Conservation (phyloP, 2,329 filamentous ascomycete genomes). For the Epichloe brachyelytri region DNA sequence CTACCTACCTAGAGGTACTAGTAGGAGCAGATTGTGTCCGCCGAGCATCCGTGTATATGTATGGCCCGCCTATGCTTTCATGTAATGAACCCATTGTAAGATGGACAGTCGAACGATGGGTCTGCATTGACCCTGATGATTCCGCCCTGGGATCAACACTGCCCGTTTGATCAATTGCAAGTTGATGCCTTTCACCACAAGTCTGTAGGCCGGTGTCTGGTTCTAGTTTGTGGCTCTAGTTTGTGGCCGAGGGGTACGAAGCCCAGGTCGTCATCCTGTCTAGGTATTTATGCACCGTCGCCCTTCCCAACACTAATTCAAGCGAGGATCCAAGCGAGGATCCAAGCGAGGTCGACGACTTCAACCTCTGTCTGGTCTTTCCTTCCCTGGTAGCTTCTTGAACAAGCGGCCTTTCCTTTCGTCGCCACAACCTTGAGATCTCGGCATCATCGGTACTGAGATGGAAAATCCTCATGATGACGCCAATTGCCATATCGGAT, state of each 20-base stretch:
- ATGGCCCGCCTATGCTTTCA: neutral
- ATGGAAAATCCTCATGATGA: conserved; percentile 10
- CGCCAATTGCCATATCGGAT: conserved; percentile 13
- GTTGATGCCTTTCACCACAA: too few species aligned
- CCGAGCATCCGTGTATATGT: neutral
- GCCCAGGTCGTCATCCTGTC: neutral
- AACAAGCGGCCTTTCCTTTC: too few species aligned
- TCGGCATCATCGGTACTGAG: neutral
- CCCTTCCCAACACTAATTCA: neutral
- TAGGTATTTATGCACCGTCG: neutral
- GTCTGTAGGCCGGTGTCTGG: too few species aligned
- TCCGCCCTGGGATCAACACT: neutral
- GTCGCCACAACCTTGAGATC: neutral
- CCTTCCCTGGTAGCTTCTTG: neutral
- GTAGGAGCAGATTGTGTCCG: too few species aligned
- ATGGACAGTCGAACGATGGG: neutral
- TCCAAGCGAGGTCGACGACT: neutral
- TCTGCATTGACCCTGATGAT: neutral
- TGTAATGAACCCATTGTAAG: neutral
- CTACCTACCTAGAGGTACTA: too few species aligned
- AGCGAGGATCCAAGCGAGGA: neutral
- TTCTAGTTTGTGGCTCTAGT: neutral
- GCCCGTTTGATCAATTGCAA: too few species aligned
- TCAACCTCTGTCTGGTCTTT: neutral
- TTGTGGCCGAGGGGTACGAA: neutral